A percentile compares a stretch with the other conserved stretches of the same genome.
Conservation (phyloP, 2,329 filamentous ascomycete genomes). For the Aspergillus ochraceus region DNA sequence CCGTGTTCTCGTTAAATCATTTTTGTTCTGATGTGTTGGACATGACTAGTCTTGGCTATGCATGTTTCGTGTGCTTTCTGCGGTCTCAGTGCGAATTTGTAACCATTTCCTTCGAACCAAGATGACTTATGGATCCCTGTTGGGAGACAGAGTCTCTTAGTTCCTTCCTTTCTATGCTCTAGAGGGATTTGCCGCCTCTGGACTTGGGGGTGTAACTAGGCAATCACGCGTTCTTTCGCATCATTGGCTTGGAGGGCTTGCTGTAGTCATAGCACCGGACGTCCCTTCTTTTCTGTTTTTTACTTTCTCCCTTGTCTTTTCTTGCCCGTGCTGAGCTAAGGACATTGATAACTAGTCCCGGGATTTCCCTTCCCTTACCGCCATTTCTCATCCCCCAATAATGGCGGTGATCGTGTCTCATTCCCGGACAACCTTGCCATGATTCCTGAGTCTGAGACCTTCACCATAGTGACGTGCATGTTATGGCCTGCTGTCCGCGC, state of each 20-base stretch:
- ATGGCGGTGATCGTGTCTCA: slow-evolving; percentile 21
- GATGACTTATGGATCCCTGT: not conserved
- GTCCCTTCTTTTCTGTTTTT: not conserved
- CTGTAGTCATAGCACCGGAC: slow-evolving; percentile 14
- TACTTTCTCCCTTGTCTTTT: not conserved
- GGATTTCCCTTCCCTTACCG: slow-evolving; percentile 18
- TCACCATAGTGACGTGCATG: slow-evolving; percentile 22
- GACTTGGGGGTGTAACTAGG: not conserved
- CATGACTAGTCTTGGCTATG: not conserved
- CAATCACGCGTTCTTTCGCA: not conserved
- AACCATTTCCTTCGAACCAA: slow-evolving; percentile 5
- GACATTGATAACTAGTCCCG: slow-evolving; percentile 11
- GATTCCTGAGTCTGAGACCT: slow-evolving; percentile 12
- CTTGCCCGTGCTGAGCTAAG: slow-evolving; percentile 13
- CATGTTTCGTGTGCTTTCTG: slow-evolving; percentile 1
- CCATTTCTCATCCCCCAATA: slow-evolving; percentile 25
- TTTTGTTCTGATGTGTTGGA: slow-evolving; percentile 3
- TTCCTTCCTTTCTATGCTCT: not conserved
- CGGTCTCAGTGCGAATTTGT: not conserved
- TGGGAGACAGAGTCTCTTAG: not conserved
- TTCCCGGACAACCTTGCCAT: slow-evolving; percentile 9
- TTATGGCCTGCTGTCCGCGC: slow-evolving; percentile 22
- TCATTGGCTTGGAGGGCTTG: slow-evolving; percentile 5
- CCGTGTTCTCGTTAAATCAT: not conserved
- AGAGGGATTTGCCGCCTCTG: not conserved